These are phyloP conservation scores for Chrysanthemum seticuspe DNA, from an alignment of 129 eudicot genomes.

Conservation along the genomic window DNA sequence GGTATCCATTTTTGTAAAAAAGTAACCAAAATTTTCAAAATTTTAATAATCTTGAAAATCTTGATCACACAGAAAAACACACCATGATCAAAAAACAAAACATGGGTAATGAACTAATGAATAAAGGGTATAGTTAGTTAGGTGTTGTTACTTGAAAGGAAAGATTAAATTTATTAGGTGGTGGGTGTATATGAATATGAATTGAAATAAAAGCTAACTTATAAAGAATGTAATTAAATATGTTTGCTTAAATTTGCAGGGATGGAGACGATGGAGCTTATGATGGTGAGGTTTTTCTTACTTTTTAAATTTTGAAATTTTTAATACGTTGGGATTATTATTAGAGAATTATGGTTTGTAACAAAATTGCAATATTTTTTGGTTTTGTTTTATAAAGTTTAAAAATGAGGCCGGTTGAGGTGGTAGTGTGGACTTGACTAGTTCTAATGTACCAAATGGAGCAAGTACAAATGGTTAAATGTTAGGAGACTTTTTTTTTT, in stretches of 20 bases:
- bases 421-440: conserved; percentile 11
- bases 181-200: conserved; percentile 46
- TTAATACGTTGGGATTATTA: conserved; percentile 8
- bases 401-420: conserved; percentile 20
- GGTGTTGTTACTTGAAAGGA: conserved; percentile 41
- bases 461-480: conserved; percentile 6
- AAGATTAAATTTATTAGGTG: conserved; percentile 40
- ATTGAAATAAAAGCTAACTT: conserved; percentile 66
- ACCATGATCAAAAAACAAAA: background rate
- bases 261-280: conserved; percentile 32
- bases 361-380: background rate
- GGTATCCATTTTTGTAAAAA: background rate
- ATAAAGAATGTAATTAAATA: background rate
- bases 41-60: conserved; percentile 33
- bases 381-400: background rate
- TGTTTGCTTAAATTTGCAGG: conserved; percentile 41
- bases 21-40: conserved; percentile 11
- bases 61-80: background rate
- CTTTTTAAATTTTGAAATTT: background rate
- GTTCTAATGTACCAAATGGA: conserved; percentile 13
- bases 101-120: conserved; percentile 26
- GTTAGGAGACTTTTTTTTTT: background rate
- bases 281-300: background rate
- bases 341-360: too few species aligned
- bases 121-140: conserved; percentile 24